Conservation (phyloP, 495 filamentous ascomycete species). For the Mycothermus thermophilus region DNA sequence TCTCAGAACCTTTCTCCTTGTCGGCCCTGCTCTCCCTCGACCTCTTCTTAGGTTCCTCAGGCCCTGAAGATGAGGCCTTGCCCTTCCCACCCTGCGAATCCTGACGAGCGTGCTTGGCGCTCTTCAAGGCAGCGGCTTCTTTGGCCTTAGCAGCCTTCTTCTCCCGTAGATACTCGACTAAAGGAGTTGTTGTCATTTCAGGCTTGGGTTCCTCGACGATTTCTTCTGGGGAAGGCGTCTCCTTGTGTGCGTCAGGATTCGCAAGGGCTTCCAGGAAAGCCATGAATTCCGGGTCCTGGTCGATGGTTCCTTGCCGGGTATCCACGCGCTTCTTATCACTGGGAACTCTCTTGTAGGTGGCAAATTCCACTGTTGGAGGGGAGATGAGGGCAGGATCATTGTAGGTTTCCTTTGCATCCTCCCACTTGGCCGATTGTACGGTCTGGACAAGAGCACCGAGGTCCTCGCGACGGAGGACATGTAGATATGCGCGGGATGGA, state of each 20-base stretch:
- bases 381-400: constrained; percentile 55
- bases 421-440: constrained; percentile 50
- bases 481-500: constrained; percentile 67
- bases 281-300: constrained; percentile 91
- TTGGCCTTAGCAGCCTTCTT: constrained; percentile 83
- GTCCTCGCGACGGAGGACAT: constrained; percentile 48
- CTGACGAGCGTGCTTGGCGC: constrained; percentile 34
- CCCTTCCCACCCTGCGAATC: constrained; percentile 28
- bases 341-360: constrained; percentile 69
- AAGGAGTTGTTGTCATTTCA: constrained; percentile 55
- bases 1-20: constrained; percentile 38
- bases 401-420: constrained; percentile 57
- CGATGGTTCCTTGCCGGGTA: constrained; percentile 82
- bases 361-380: constrained; percentile 65
- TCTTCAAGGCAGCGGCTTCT: constrained; percentile 39
- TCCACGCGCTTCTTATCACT: constrained; percentile 56
- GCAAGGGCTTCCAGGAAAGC: constrained; percentile 78
- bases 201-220: too few relatives aligned
- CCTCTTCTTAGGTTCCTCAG: constrained; percentile 40
- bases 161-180: constrained; percentile 81
- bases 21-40: constrained; percentile 32
- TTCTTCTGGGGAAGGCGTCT: too few relatives aligned
- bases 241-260: constrained; percentile 46
- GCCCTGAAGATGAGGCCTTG: constrained; percentile 38
- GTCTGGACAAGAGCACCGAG: constrained; percentile 47